Evolutionary conservation across 345 rosid species (phyloP), one percentile per base, ranked within the genome.

Genomic region (Streptanthus diversifolius): DNA sequence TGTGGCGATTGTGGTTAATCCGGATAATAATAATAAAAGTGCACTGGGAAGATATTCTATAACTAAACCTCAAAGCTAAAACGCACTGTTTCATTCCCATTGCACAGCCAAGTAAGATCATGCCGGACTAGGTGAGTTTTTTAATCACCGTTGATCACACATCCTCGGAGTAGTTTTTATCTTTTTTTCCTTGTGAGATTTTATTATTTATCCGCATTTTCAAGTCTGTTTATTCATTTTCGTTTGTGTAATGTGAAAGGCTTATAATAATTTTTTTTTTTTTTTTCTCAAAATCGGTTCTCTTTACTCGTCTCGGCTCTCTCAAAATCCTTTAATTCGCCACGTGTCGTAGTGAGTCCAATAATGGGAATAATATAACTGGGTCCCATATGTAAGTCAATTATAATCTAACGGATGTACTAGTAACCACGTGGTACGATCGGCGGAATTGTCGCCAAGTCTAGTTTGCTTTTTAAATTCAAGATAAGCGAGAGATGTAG

Each of bases 371-470:
- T 73, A 6, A 14, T 66, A 49, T 48, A 60, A 51, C 1, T 30
- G 39, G 63, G 63, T 2, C 49, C 74, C 33, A 32, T 7, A 17
- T 17, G 3, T 58, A 47, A 18, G 61, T 57, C 53, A 25, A 69
- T 56, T 27, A 35, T 60, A 63, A 75, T 75, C 73, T 41, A 74
- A 66, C 61, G 78, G 78, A 7, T 29, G 19, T 58, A 19, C 3
- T 14, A 66, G 17, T 15, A 40, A 22, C 69, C 79, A 75, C 79
- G 79, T 75, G 79, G 56, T 5, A 0, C 8, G 41, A 75, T 68
- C 64, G 33, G 40, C 57, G 64, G 48, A 53, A 7, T 49, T 74
- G 63, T 67, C 72, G 55, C 18, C 5, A 4, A 36, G 30, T 44
- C 54, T 63, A 36, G 47, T 64, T 66, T 39, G 37, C 19, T 40